Percentiles rank a stretch among this genome's conserved stretches.
Evolutionary conservation across 139 green algal species (phyloP).

Genomic region (Astrephomene gubernaculifera): DNA sequence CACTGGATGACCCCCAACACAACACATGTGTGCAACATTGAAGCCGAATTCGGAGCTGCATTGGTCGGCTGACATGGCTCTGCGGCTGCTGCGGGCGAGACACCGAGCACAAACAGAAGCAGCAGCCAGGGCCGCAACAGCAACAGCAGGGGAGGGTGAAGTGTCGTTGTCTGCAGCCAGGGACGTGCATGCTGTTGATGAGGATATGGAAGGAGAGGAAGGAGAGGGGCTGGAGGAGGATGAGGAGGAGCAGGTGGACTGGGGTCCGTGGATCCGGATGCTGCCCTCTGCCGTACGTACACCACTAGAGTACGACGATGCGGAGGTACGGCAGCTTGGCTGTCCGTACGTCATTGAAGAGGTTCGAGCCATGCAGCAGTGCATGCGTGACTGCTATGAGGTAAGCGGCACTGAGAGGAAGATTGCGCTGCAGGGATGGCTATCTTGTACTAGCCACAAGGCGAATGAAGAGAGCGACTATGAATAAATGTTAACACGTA

Average conservation of each 20-base stretch:
- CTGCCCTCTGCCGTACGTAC: slow-evolving; percentile 34
- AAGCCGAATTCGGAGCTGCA: slow-evolving; percentile 35
- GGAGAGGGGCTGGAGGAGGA: not conserved
- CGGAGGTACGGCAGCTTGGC: slow-evolving; percentile 17
- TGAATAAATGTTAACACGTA: no score
- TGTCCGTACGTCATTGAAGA: slow-evolving; percentile 31
- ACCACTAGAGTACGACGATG: slow-evolving; percentile 36
- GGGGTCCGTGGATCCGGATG: slow-evolving; percentile 14
- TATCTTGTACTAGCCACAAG: no score
- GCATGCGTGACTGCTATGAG: slow-evolving; percentile 28
- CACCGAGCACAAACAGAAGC: not conserved
- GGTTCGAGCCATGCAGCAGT: slow-evolving; percentile 44
- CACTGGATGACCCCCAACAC: no score
- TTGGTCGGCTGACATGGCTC: slow-evolving; percentile 40
- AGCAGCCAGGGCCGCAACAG: not conserved
- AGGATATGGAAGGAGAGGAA: not conserved
- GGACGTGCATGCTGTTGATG: no score
- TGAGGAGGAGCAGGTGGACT: not conserved
- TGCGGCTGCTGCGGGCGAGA: slow-evolving; percentile 23
- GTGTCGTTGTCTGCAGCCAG: no score
- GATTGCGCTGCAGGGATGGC: no score
- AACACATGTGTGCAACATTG: not conserved
- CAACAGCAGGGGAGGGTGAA: not conserved
- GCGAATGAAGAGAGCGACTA: no score
- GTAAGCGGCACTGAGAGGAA: not conserved